phyloP scores from a whole-genome alignment of 164 flowering plant species.

The Magnolia changhungtana region DNA sequence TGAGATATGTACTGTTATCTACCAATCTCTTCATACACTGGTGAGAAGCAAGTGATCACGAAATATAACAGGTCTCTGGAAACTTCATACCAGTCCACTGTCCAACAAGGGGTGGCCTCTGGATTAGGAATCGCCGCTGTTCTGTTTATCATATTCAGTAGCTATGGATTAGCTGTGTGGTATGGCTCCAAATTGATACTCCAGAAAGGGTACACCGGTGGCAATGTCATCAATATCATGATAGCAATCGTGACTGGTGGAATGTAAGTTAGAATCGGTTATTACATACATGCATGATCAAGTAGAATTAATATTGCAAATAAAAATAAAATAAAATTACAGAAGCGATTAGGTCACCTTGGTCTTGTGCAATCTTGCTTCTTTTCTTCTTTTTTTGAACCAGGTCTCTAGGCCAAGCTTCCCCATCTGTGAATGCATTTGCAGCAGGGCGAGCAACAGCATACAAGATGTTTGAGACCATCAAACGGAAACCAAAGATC shows the following conservation, averaged over 20 bases:
- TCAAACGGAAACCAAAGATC: conserved; percentile 51
- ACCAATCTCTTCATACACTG: conserved; percentile 9
- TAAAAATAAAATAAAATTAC: neutral
- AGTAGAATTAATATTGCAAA: neutral
- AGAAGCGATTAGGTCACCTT: neutral
- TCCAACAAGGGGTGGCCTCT: conserved; percentile 51
- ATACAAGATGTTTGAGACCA: conserved; percentile 72
- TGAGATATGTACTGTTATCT: no score
- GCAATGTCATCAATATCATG: conserved; percentile 57
- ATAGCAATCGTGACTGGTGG: conserved; percentile 69
- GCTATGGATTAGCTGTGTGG: conserved; percentile 70
- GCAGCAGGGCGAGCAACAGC: conserved; percentile 21
- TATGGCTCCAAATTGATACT: conserved; percentile 66
- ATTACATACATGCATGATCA: neutral
- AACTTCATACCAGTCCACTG: conserved; percentile 55
- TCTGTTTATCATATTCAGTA: conserved; percentile 37
- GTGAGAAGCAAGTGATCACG: conserved; percentile 63
- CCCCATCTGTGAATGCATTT: conserved; percentile 57
- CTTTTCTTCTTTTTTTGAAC: neutral
- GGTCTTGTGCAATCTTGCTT: neutral
- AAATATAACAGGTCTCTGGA: conserved; percentile 49
- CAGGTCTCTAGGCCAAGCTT: conserved; percentile 63
- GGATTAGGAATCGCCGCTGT: conserved; percentile 72
- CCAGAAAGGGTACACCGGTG: conserved; percentile 62
- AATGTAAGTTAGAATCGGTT: conserved; percentile 40